phyloP scores from a whole-genome alignment of 1,139 yeast genomes.

The Scheffersomyces lignicola region DNA sequence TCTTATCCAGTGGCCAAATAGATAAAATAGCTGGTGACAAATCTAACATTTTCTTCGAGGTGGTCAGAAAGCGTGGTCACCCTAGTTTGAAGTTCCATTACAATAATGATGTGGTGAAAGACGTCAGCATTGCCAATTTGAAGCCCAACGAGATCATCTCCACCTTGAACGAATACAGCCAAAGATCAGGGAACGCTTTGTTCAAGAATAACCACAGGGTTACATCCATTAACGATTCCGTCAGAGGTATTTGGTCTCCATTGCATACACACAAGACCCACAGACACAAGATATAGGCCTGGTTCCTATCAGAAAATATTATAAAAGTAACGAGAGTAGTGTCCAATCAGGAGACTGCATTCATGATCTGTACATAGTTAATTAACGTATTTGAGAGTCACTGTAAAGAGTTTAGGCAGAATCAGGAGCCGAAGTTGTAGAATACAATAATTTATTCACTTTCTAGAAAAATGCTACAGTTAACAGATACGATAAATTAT shows the following conservation, averaged over 20 bases:
- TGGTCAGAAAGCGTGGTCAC: slow-evolving; percentile 74
- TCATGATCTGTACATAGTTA: no score
- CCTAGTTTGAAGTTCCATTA: slow-evolving; percentile 77
- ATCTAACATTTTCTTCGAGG: slow-evolving; percentile 70
- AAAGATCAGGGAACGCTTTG: slow-evolving; percentile 40
- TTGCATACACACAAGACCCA: slow-evolving; percentile 71
- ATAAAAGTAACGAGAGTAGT: no score
- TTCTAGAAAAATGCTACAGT: slow-evolving; percentile 3
- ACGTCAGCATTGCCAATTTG: slow-evolving; percentile 55
- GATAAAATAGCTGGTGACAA: slow-evolving; percentile 56
- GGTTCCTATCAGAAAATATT: no score
- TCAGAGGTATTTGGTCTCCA: slow-evolving; percentile 98
- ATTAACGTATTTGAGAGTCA: no score
- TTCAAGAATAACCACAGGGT: slow-evolving; percentile 65
- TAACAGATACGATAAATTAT: slow-evolving; percentile 4
- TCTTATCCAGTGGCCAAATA: slow-evolving; percentile 56
- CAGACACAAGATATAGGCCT: slow-evolving; percentile 67
- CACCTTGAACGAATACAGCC: slow-evolving; percentile 56
- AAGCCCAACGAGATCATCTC: slow-evolving; percentile 59
- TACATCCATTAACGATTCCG: slow-evolving; percentile 73
- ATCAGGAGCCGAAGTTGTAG: no score
- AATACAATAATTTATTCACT: no score
- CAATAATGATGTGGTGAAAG: slow-evolving; percentile 28
- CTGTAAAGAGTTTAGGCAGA: no score
- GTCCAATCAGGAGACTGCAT: no score